Evolutionary conservation across 2,329 filamentous ascomycete genomes (phyloP), one percentile per base, ranked within the genome.

Genomic region (Akanthomyces lecanii): DNA sequence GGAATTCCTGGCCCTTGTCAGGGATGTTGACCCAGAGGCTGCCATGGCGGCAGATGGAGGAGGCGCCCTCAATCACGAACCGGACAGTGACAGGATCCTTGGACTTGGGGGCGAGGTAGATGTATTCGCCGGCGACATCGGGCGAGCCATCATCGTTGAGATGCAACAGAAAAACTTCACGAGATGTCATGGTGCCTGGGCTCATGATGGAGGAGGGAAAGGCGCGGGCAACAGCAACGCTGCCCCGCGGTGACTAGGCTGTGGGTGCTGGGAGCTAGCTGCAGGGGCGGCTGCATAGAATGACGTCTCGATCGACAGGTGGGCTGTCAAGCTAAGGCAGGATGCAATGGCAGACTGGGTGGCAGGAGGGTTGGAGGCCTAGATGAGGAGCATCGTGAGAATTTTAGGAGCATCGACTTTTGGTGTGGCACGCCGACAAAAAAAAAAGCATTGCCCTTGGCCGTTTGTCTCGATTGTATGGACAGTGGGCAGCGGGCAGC

Each of bases 1-100:
- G 84, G 73, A 98, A 99, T 50, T 86, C 79, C 56, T 86, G 79
- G 64, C 89, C 92, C 70, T 88, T 82, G 65, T 89, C 85, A 8
- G 95, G 95, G 65, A 98, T 90, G 75, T 99, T 99, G 71, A 97
- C 89, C 94, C 95, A 99, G 66, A 99, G 82, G 73, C 91, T 97
- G 64, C 96, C 95, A 77, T 97, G 83, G 68, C 92, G 87, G 76
- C 93, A 97, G 80, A 99, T 95, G 66, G 94, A 97, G 73, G 94
- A 97, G 63, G 92, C 94, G 66, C 95, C 93, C 76, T 97, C 90
- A 69, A 97, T 94, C 69, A 92, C 86, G 76, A 99, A 97, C 64
- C 94, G 89, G 63, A 97, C 81, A 60, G 85, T 85, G 71, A 98
- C 89, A 48, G 89, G 89, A n/a, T 89, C 83, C 47, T 82, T 84